Conservation (phyloP, 345 rosid genomes). For the Aurinia saxatilis region DNA sequence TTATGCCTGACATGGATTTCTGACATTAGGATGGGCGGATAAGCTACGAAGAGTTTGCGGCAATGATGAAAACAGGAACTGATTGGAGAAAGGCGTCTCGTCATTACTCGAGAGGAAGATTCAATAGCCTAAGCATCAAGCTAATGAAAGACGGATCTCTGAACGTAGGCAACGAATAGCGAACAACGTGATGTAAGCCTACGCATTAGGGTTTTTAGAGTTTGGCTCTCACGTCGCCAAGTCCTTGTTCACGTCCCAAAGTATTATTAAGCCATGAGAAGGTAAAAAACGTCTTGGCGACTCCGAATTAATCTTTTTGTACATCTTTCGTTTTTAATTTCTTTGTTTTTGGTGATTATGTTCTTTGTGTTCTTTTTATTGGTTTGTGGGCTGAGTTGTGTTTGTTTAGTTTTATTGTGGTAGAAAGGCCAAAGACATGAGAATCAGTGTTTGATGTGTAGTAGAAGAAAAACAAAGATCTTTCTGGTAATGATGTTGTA, state of each 20-base stretch:
- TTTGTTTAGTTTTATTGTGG: constrained; percentile 22
- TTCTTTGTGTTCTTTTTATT: constrained; percentile 12
- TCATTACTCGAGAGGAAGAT: constrained; percentile 99
- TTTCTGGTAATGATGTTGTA: constrained; percentile 22
- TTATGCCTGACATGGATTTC: constrained; percentile 14
- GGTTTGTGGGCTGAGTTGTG: constrained; percentile 24
- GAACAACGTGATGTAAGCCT: constrained; percentile 12
- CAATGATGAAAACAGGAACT: constrained; percentile 99
- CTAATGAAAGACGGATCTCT: constrained; percentile 96
- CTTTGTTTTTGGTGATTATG: constrained; percentile 16
- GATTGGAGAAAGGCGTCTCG: constrained; percentile 99
- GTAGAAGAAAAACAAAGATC: constrained; percentile 7
- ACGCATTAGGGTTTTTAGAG: constrained; percentile 13
- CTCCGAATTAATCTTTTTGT: constrained; percentile 21
- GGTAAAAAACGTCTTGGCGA: constrained; percentile 14
- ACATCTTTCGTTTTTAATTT: constrained; percentile 15
- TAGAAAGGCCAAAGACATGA: constrained; percentile 20
- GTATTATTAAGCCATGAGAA: constrained; percentile 16
- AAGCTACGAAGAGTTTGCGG: constrained; percentile 94
- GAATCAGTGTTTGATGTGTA: constrained; percentile 24
- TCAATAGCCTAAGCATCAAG: constrained; percentile 95
- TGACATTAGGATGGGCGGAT: constrained; percentile 79
- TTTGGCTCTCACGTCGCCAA: constrained; percentile 8
- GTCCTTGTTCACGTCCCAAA: constrained; percentile 14
- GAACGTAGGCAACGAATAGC: constrained; percentile 66